Conservation (phyloP, 495 filamentous ascomycete genomes). For the Aspergillus diversus region DNA sequence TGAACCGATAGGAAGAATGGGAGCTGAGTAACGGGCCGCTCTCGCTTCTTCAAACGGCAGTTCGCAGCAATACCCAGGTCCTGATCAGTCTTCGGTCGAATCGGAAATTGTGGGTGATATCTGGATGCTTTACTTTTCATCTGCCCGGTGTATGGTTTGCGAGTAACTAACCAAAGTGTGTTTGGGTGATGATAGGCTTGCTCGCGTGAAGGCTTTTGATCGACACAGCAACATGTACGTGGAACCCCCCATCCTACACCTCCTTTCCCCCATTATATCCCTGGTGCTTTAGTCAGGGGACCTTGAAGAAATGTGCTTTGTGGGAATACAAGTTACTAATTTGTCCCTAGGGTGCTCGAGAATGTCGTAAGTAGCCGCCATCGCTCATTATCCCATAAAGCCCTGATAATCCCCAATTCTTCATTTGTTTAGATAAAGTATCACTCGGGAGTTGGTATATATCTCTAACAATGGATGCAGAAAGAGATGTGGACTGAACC, state of each 20-base stretch:
- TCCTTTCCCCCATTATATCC: neutral
- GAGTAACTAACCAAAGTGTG: neutral
- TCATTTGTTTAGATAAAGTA: neutral
- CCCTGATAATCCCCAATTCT: neutral
- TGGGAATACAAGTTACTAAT: neutral
- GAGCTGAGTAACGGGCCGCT: slow-evolving; percentile 86
- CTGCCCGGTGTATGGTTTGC: neutral
- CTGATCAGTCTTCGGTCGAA: slow-evolving; percentile 90
- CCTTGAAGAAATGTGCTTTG: too few species aligned
- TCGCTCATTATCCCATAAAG: neutral
- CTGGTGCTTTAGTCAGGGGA: too few species aligned
- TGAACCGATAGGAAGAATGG: slow-evolving; percentile 20
- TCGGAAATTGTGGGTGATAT: slow-evolving; percentile 60
- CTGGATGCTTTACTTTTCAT: neutral
- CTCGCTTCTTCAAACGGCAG: slow-evolving; percentile 91
- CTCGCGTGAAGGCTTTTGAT: slow-evolving; percentile 84
- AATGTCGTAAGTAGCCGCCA: slow-evolving; percentile 60
- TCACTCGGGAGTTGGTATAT: neutral
- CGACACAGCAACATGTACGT: slow-evolving; percentile 87
- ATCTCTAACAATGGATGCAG: slow-evolving; percentile 2
- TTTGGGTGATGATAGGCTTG: slow-evolving; percentile 43
- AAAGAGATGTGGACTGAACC: slow-evolving; percentile 99
- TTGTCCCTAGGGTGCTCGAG: slow-evolving; percentile 65
- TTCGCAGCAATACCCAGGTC: slow-evolving; percentile 84
- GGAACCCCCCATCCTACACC: neutral